Evolutionary conservation across 306 rosid species (phyloP), one percentile per base, ranked within the genome.

Genomic region (Crotalaria pallida): DNA sequence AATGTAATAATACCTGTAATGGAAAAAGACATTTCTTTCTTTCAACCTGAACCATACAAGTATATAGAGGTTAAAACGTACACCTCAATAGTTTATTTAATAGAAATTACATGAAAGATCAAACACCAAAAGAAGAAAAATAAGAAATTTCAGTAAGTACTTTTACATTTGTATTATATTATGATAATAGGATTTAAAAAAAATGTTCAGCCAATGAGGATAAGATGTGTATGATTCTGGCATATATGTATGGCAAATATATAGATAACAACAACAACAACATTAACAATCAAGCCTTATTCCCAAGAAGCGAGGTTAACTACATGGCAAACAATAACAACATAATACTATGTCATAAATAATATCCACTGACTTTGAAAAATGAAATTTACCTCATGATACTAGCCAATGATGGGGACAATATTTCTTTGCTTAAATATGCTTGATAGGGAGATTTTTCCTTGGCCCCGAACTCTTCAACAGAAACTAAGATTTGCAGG

Each of bases 1-100:
- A 31, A 67, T 31, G 55, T n/a, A 43, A 22, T 72, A 79, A 22
- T 72, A 79, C 81, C 97, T 86, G 78, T 91, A 94, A 67, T 86
- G 72, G 58, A 88, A 94, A 48, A 67, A 51, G 58, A 94, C 92
- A 70, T 68, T 83, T 78, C 96, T 89, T 44, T 90, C 92, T 68
- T 86, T 86, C 79, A 80, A 80, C 89, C 99, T 94, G 95, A 69
- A 80, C 56, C 76, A 73, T 67, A 85, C 36, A 80, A 7, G 40
- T n/a, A 79, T 73, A 47, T 55, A 74, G 21, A 66, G 31, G 74
- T 79, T 52, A 79, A 64, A 72, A 41, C 18, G 33, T 6, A 33
- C 5, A 23, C 2, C 65, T n/a, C n/a, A n/a, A 72, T 13, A 49
- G 76, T 15, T 24, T 79, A 45, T 70, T 18, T 16, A 64, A 64